These are phyloP conservation scores for Fusarium dlaminii DNA, from an alignment of 2,329 filamentous ascomycete genomes.

Conservation along the genomic window DNA sequence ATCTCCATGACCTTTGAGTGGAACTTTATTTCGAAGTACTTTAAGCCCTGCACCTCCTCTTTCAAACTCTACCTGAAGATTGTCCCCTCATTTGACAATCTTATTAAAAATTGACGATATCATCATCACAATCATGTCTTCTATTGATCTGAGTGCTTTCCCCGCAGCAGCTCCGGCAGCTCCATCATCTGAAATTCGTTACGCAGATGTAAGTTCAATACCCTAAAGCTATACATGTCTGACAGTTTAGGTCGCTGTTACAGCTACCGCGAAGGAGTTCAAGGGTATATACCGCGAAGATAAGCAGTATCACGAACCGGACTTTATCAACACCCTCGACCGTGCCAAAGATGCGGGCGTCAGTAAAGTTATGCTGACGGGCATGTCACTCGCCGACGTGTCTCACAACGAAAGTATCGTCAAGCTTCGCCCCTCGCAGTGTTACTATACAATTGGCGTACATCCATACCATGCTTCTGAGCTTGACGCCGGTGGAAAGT, in stretches of 20 bases:
- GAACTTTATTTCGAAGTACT: conserved; percentile 29
- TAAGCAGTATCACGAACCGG: conserved; percentile 58
- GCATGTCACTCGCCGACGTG: conserved; percentile 49
- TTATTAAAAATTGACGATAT: neutral
- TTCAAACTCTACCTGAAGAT: neutral
- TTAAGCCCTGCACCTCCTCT: conserved; percentile 17
- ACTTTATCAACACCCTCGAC: conserved; percentile 54
- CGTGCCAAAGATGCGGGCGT: conserved; percentile 54
- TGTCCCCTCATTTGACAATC: conserved; percentile 1
- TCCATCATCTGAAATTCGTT: conserved; percentile 34
- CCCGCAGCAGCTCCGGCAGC: conserved; percentile 32
- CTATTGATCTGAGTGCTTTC: conserved; percentile 37
- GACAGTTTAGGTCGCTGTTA: conserved; percentile 48
- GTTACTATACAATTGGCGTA: conserved; percentile 58
- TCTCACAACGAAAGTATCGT: conserved; percentile 43
- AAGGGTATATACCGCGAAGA: conserved; percentile 59
- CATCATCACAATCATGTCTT: conserved; percentile 23
- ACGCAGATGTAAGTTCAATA: conserved; percentile 35
- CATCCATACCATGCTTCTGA: conserved; percentile 61
- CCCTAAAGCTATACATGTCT: neutral
- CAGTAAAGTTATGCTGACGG: conserved; percentile 53
- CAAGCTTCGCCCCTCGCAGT: conserved; percentile 44
- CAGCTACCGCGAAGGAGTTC: conserved; percentile 55
- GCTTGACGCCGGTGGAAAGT: conserved; percentile 46
- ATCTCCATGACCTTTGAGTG: conserved; percentile 31